Base-by-base conservation (phyloP, 495 filamentous ascomycete species). In the Cladorrhinum samala region DNA sequence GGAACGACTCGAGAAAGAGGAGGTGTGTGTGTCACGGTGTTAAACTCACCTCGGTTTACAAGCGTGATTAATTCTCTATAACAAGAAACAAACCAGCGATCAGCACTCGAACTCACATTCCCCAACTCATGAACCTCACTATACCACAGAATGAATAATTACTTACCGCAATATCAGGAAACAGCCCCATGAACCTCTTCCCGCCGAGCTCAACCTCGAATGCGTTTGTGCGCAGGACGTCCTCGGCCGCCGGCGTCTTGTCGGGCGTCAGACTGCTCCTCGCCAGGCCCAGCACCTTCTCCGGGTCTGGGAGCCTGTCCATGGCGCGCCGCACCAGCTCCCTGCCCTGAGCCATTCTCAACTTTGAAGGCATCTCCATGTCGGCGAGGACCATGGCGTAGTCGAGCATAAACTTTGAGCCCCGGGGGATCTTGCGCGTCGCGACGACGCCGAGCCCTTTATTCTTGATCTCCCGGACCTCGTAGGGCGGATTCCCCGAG, bases 361-460 rank as follows among this genome's bases (percentile, higher is more conserved):
- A 60, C 0, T 45, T 54, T 19, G 45, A 33, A 1, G 61, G 58
- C 14, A 73, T 61, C 13, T 64, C 56, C 23, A 54, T 44, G 37
- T 67, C 61, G 24, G 54, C 59, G 7, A 70, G 19, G 1, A 72
- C 19, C 2, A 62, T 56, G 0, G 62, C 65, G 19, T 64, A 52
- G 21, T 66, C 60, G 0, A 64, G 45, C 58, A 72, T 59, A 17
- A 72, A 53, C 0, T 68, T 54, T 39, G 66, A 54, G 3, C 60
- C 63, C 8, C 52, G 50, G 4, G 46, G 25, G 9, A 72, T 67
- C 17, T 50, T 56, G 5, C 61, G 50, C 16, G 56, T 67, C 18
- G 69, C 69, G 14, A 72, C 37, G 5, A 70, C 49, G 2, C 69
- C 69, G 43, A 62, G 59, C 11, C 69, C 67, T 30, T 66, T 67